A percentile compares a stretch with the other conserved stretches of the same genome.
Evolutionary conservation across 768 basidiomycete species (phyloP).

Genomic region (Leccinum sublutescens): DNA sequence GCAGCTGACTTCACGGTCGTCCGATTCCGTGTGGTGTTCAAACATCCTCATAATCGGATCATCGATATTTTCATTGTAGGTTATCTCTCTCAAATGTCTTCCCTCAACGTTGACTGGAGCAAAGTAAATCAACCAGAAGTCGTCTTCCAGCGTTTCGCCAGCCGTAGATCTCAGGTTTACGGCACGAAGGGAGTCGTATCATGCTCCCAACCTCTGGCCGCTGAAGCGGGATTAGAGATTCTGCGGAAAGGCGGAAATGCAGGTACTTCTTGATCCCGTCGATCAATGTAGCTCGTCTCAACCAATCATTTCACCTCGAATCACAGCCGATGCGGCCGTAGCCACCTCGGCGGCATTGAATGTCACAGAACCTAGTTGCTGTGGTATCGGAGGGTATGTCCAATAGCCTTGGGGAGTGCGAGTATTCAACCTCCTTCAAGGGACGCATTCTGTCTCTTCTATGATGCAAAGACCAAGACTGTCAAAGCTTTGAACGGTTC

Average conservation of each 20-base stretch:
- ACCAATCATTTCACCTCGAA: neutral
- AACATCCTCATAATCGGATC: neutral
- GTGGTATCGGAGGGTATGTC: conserved; percentile 87
- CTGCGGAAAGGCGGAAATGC: conserved; percentile 94
- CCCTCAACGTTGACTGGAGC: conserved; percentile 47
- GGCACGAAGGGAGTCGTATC: conserved; percentile 86
- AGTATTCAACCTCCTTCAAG: conserved; percentile 37
- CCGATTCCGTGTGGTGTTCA: conserved; percentile 2
- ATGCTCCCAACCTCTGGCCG: conserved; percentile 88
- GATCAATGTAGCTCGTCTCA: neutral
- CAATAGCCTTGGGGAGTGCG: neutral
- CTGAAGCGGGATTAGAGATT: conserved; percentile 89
- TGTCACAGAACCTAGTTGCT: conserved; percentile 83
- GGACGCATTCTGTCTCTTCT: conserved; percentile 93
- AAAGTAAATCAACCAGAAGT: conserved; percentile 69
- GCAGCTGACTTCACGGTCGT: conserved; percentile 1
- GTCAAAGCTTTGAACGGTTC: conserved; percentile 93
- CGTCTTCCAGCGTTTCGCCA: conserved; percentile 69
- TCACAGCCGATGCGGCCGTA: conserved; percentile 86
- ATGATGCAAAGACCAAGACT: conserved; percentile 74
- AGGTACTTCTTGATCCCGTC: conserved; percentile 47
- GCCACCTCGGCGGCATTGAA: conserved; percentile 92
- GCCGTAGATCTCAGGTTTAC: conserved; percentile 84
- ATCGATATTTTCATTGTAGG: neutral
- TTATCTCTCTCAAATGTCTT: conserved; percentile 20